Evolutionary conservation across 1,284 basidiomycete species (phyloP), one percentile per base, ranked within the genome.

Genomic region (Puccinia sorghi): DNA sequence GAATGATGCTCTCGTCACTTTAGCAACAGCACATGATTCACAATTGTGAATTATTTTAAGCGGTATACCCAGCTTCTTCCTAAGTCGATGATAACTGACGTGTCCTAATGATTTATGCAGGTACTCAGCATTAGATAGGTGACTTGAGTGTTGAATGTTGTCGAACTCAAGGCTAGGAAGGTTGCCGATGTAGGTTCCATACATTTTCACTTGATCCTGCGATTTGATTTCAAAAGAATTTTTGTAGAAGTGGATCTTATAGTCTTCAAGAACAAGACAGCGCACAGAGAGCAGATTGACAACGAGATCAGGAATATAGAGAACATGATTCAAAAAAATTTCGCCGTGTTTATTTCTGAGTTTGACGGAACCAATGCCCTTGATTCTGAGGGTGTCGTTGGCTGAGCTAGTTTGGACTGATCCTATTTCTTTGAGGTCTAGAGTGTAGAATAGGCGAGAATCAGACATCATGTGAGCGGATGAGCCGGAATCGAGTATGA

Each of bases 91-190:
- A 27, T 67, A 67, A 12, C 64, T 67, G 2, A 67, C 64, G 27
- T 67, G 64, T 2, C 64, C 64, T 7, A 67, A 43, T 27, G 64
- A 67, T n/a, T 67, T 67, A 15, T 67, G 64, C 6, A 66, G 3
- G 22, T 1, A n/a, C n/a, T 66, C 32, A 17, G 20, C 57, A 32
- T 41, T 7, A 3, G 37, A 63, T 0, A 63, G 25, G 12, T 57
- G 25, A 11, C 54, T 57, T 2, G 50, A 17, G 20, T 15, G 50
- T 11, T 9, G 5, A 20, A 57, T 25, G 15, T 27, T 57, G 1
- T 57, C 25, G 27, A 57, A 57, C 22, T 57, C 22, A 1, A 57
- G 22, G 3, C 13, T 3, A 3, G 54, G 54, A 17, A 57, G 39
- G 22, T 66, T 48, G 1, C 43, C n/a, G 0, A 43, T n/a, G 12